phyloP scores from a whole-genome alignment of 345 rosid species.

The Citrus unshiu region DNA sequence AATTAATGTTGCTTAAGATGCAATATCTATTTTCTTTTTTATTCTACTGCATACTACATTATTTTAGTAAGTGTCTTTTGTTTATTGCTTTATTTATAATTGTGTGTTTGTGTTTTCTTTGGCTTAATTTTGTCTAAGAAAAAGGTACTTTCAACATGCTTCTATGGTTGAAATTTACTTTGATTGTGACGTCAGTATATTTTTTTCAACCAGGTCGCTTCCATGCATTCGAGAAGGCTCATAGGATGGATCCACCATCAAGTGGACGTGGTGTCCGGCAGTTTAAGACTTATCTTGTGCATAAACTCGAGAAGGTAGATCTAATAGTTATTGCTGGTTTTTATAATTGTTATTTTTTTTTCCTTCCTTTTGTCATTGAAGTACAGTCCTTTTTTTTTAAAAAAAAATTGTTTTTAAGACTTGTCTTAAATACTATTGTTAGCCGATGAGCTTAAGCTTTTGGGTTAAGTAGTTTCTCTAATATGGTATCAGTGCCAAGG shows the following conservation, averaged over 20 bases:
- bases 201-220: constrained; percentile 64
- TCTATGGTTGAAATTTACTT: neutral
- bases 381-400: neutral
- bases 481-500: too few relatives aligned
- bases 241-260: constrained; percentile 57
- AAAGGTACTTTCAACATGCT: neutral
- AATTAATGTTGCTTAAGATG: neutral
- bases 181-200: neutral
- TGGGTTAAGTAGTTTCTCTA: too few relatives aligned
- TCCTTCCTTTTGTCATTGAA: neutral
- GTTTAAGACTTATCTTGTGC: constrained; percentile 83
- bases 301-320: constrained; percentile 72
- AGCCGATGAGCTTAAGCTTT: too few relatives aligned
- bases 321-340: neutral
- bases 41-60: neutral
- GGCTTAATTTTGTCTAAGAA: neutral
- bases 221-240: constrained; percentile 87
- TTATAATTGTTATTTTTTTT: neutral
- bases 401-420: neutral
- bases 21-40: neutral
- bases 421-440: too few relatives aligned
- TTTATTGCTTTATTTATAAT: neutral
- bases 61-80: neutral
- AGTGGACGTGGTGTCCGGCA: constrained; percentile 88
- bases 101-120: neutral